Evolutionary conservation across 2,329 filamentous ascomycete species (phyloP), one percentile per base, ranked within the genome.

Genomic region (Epichloe uncinata): DNA sequence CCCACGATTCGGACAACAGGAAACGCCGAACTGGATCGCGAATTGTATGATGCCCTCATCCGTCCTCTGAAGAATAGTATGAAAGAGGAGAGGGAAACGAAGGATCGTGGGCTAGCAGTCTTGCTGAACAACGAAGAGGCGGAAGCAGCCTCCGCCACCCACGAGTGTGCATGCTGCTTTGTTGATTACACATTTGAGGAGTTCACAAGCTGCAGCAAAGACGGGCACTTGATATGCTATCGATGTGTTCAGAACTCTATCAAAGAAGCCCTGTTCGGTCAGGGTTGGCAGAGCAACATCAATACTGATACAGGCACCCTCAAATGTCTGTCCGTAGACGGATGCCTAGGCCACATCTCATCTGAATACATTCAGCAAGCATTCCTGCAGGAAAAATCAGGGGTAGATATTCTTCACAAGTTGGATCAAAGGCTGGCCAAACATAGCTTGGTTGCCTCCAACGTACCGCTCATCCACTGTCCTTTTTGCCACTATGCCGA

Each of bases 401-500:
- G 86, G n/a, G 69, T 74, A 48, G 85, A 93, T 58, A 79, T 85
- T 6, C 74, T 90, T 58, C 74, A 73, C 53, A 85, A 84, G 60
- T 79, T 97, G 36, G 85, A 95, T 61, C 82, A 86, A 56, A 82
- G 88, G 33, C 73, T 94, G 22, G 83, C 85, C 3, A 83, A 85
- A 51, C 86, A 95, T 57, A 80, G 75, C 18, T 74, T 98, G 1
- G 67, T 85, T 26, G 82, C 84, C 50, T 86, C 84, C 22, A 77
- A 80, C 20, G 68, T 95, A 6, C 83, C 85, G 3, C 76, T 97
- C 2, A 74, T 93, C 45, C 82, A 83, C 38, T 97, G 93, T 60
- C 89, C 90, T 0, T 96, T 94, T 62, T 98, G 91, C 72, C 76
- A 75, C 56, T 98, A 97, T 61, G 88, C 88, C 35, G 93, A 97